Conservation (phyloP, 2,329 filamentous ascomycete species). For the Coleophoma cylindrospora region DNA sequence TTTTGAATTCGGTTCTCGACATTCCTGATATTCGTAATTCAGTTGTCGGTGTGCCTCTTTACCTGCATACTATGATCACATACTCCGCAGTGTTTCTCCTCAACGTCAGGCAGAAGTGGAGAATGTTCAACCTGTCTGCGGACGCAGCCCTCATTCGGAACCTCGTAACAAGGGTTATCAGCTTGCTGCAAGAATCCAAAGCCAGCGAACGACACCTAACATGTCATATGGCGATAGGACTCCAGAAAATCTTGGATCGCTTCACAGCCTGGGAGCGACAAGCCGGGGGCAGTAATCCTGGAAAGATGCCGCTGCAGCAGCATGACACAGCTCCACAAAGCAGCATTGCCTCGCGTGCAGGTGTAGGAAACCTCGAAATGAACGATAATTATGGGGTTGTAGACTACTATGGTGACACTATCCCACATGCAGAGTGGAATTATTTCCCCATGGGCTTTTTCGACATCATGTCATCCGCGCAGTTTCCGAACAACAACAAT, state of each 20-base stretch:
- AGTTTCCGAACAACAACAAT: not conserved
- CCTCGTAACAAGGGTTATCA: conserved; percentile 27
- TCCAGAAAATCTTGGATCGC: conserved; percentile 29
- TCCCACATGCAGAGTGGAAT: not conserved
- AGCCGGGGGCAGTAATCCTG: not conserved
- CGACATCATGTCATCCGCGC: conserved; percentile 8
- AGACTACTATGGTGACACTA: conserved; percentile 6
- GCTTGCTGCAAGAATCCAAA: conserved; percentile 23
- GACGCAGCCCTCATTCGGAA: conserved; percentile 26
- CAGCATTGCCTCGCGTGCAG: conserved; percentile 1
- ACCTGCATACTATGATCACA: conserved; percentile 32
- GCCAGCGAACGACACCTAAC: conserved; percentile 31
- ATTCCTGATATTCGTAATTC: conserved; percentile 27
- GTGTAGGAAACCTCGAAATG: conserved; percentile 4
- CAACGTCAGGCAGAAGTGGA: conserved; percentile 30
- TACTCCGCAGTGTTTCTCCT: conserved; percentile 31
- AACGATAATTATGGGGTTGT: conserved; percentile 23
- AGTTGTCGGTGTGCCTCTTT: conserved; percentile 29
- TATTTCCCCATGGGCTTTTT: conserved; percentile 19
- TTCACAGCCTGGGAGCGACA: conserved; percentile 4
- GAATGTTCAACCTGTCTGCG: conserved; percentile 27
- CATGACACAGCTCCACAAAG: not conserved
- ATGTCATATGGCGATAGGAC: conserved; percentile 30
- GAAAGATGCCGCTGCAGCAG: too few relatives aligned
- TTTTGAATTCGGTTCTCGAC: conserved; percentile 26